Conservation (phyloP, 192 early-diverging fungal species). For the Geranomyces michiganensis region DNA sequence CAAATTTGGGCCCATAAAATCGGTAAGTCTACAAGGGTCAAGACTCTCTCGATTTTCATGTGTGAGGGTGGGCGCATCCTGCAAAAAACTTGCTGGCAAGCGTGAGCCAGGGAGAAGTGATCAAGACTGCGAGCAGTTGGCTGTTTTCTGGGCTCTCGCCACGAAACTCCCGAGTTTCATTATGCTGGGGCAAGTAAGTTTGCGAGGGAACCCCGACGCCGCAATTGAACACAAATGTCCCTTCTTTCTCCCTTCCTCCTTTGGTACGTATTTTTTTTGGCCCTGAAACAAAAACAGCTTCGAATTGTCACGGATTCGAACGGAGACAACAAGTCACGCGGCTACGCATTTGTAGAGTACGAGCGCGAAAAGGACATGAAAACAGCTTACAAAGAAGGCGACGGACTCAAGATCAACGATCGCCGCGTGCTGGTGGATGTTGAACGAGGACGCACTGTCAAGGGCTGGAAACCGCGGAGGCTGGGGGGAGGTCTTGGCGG, state of each 20-base stretch:
- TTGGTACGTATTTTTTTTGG: neutral
- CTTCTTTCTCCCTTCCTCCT: neutral
- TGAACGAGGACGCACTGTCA: slow-evolving; percentile 92
- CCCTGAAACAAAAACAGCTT: slow-evolving; percentile 43
- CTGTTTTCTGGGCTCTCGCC: too few relatives aligned
- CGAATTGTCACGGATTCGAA: slow-evolving; percentile 67
- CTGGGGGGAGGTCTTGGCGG: slow-evolving; percentile 81
- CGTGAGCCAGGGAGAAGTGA: too few relatives aligned
- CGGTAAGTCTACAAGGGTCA: slow-evolving; percentile 52
- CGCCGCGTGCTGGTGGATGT: slow-evolving; percentile 90
- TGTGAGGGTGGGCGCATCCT: neutral
- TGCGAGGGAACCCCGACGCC: neutral
- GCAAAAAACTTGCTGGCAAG: too few relatives aligned
- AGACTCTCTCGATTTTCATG: neutral
- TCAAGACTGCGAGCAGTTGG: too few relatives aligned
- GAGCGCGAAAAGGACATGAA: slow-evolving; percentile 83
- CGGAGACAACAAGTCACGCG: slow-evolving; percentile 72
- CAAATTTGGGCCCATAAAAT: slow-evolving; percentile 76
- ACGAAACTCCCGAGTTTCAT: too few relatives aligned
- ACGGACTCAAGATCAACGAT: slow-evolving; percentile 83
- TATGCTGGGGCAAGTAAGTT: slow-evolving; percentile 14
- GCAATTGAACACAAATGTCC: slow-evolving; percentile 18
- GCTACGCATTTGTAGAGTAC: slow-evolving; percentile 96
- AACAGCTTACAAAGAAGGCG: slow-evolving; percentile 82
- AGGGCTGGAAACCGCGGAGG: slow-evolving; percentile 89